Evolutionary conservation across 2,329 filamentous ascomycete species (phyloP), one percentile per base, ranked within the genome.

Genomic region (Penicillium sp.): DNA sequence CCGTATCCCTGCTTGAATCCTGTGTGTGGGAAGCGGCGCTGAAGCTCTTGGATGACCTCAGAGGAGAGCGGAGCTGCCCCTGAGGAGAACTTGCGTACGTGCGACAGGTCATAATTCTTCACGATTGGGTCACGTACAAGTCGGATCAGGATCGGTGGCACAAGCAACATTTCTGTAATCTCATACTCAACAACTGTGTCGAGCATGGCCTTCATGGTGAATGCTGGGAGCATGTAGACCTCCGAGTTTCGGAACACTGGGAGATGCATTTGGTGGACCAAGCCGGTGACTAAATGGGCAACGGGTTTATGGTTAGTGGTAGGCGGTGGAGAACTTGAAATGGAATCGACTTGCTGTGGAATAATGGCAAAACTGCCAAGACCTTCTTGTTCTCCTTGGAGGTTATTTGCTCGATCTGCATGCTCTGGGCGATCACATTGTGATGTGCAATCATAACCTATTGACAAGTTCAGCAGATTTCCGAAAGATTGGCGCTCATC

Each of bases 1-100:
- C 87, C 87, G 66, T 88, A 89, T 1, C 85, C 86, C 67, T 88
- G 86, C 65, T 86, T 86, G 72, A 89, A 87, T 0, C 84, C 85
- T 0, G 82, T 85, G 1, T 80, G 74, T 0, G 86, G 86, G 66
- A 88, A 88, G 50, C 81, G 82, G 60, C 79, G 76, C 58, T 84
- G 73, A 14, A 89, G 75, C 25, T 82, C 77, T 25, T 83, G 79
- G 15, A 88, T 77, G 55, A 89, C 83, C 68, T 88, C 83, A 5
- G 78, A 76, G 2, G 78, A 80, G 3, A 87, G 72, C 0, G 86
- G 87, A 0, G 87, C 87, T 0, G 86, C 86, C 7, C 86, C 86
- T 1, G 82, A 86, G 0, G 82, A 83, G 69, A 88, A 86, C 0
- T 84, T 79, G 25, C 76, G 78, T 1, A 89, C 72, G 63, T 81